Evolutionary conservation across 495 filamentous ascomycete genomes (phyloP).

Genomic region (Trichodelitschia bisporula): DNA sequence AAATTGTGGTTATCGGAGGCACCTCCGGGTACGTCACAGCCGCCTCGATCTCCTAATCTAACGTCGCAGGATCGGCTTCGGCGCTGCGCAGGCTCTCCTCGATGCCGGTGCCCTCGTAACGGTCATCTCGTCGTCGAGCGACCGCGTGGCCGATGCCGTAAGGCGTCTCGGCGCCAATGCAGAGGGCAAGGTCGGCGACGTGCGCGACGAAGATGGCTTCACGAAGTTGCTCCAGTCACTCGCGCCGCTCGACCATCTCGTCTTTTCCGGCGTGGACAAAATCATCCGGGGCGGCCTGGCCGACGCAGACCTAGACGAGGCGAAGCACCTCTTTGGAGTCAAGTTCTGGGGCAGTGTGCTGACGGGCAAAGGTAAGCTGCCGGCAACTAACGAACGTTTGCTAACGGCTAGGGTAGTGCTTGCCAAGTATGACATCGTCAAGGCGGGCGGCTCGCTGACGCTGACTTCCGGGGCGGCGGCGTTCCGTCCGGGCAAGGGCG

Average conservation of each 20-base stretch:
- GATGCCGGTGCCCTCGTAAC: slow-evolving; percentile 5
- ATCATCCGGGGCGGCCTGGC: slow-evolving; percentile 20
- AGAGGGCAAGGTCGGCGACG: slow-evolving; percentile 13
- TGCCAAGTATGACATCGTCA: slow-evolving; percentile 18
- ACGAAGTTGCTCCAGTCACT: slow-evolving; percentile 12
- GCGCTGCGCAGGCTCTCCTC: slow-evolving; percentile 4
- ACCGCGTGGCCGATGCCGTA: slow-evolving; percentile 12
- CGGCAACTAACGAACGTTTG: background rate
- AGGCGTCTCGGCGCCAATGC: slow-evolving; percentile 9
- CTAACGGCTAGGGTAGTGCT: slow-evolving; percentile 8
- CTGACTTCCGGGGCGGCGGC: slow-evolving; percentile 8
- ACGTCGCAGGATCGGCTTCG: slow-evolving; percentile 2
- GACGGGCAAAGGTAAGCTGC: slow-evolving; percentile 15
- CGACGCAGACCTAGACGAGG: slow-evolving; percentile 15
- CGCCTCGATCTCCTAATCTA: background rate
- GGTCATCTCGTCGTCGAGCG: slow-evolving; percentile 6
- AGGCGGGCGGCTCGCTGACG: slow-evolving; percentile 12
- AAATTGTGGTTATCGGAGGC: background rate
- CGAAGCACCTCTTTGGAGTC: slow-evolving; percentile 19
- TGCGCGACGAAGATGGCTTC: slow-evolving; percentile 17
- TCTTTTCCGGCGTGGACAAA: slow-evolving; percentile 21
- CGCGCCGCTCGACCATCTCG: slow-evolving; percentile 19
- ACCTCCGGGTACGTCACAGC: slow-evolving; percentile 1
- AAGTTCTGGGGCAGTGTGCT: slow-evolving; percentile 22
- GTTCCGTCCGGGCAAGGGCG: slow-evolving; percentile 7